Evolutionary conservation across 148 eudicot genomes (phyloP).

Genomic region (Rhododendron henanense): DNA sequence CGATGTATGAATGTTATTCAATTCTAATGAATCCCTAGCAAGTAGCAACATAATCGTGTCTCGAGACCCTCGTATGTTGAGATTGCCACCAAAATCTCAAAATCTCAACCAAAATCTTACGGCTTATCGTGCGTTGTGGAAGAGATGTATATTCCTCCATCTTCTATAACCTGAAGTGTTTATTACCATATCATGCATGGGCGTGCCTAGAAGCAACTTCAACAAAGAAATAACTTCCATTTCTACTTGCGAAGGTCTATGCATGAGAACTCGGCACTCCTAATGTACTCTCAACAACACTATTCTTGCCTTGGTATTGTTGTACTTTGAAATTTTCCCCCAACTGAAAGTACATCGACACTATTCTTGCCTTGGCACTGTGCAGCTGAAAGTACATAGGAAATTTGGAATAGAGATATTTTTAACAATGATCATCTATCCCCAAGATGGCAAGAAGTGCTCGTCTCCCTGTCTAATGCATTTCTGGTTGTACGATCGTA

Average conservation of each 20-base stretch:
- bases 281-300: not conserved
- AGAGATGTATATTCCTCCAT: not conserved
- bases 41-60: not conserved
- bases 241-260: not conserved
- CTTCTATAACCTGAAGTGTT: not conserved
- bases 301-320: not conserved
- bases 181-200: not conserved
- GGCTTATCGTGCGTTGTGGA: not conserved
- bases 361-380: not conserved
- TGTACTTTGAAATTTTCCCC: not conserved
- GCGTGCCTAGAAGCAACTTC: not conserved
- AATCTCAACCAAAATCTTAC: not conserved
- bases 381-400: not conserved
- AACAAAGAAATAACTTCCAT: not conserved
- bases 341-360: not conserved
- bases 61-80: not conserved
- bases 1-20: not conserved
- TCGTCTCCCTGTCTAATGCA: not conserved
- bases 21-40: not conserved
- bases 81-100: not conserved
- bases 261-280: not conserved
- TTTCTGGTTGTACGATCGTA: not conserved
- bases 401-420: not conserved
- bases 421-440: not conserved
- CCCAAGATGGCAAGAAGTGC: not conserved